These are phyloP conservation scores for Bimuria novae-zelandiae DNA, from an alignment of 2,329 filamentous ascomycete species.

Conservation along the genomic window DNA sequence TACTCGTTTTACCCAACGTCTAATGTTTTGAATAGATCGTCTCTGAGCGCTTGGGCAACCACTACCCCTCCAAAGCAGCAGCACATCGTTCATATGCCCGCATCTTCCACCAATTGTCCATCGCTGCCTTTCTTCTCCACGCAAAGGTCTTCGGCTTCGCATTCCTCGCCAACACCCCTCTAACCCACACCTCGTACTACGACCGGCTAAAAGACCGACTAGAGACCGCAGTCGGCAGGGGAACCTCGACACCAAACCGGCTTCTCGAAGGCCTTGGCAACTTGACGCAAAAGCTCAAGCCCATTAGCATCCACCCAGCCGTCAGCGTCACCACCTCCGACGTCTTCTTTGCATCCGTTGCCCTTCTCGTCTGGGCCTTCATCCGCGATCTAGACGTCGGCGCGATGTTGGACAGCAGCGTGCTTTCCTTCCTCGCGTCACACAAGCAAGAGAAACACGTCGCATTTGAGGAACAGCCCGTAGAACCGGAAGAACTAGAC, in stretches of 20 bases:
- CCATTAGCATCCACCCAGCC: slow-evolving; percentile 61
- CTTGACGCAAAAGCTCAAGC: slow-evolving; percentile 49
- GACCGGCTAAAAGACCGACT: slow-evolving; percentile 42
- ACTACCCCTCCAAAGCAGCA: slow-evolving; percentile 47
- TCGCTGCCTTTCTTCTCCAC: slow-evolving; percentile 53
- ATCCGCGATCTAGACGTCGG: slow-evolving; percentile 56
- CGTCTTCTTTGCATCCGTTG: slow-evolving; percentile 60
- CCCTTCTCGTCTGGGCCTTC: slow-evolving; percentile 63
- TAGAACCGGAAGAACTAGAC: slow-evolving; percentile 13
- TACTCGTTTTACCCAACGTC: not conserved
- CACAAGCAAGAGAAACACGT: slow-evolving; percentile 36
- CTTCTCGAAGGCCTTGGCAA: slow-evolving; percentile 31
- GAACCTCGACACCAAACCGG: slow-evolving; percentile 40
- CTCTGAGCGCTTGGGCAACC: slow-evolving; percentile 56
- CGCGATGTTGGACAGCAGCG: slow-evolving; percentile 52
- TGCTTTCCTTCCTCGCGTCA: slow-evolving; percentile 33
- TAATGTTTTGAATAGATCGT: slow-evolving; percentile 39
- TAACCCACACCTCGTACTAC: slow-evolving; percentile 47
- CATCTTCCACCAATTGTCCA: slow-evolving; percentile 56
- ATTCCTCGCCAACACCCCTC: slow-evolving; percentile 55
- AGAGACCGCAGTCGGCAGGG: slow-evolving; percentile 50
- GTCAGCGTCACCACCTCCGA: slow-evolving; percentile 63
- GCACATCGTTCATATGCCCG: slow-evolving; percentile 50
- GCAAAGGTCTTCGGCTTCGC: slow-evolving; percentile 51
- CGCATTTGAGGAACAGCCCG: slow-evolving; percentile 15